Conservation (phyloP, 495 filamentous ascomycete genomes). For the Trichocladium antarcticum region DNA sequence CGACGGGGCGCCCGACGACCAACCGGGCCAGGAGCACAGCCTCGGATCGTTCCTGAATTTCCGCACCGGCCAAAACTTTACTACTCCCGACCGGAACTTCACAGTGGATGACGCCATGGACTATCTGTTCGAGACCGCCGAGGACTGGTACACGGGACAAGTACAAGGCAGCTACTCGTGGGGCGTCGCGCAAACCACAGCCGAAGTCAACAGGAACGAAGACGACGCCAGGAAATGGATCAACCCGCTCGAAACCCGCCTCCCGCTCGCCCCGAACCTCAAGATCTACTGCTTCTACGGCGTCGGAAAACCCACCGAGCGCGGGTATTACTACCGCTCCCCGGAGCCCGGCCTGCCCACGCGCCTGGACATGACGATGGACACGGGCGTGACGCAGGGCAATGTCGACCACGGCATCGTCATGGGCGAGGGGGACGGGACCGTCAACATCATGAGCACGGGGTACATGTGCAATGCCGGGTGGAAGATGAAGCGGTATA, state of each 20-base stretch:
- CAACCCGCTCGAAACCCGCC: slow-evolving; percentile 83
- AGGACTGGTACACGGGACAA: slow-evolving; percentile 73
- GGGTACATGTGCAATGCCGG: slow-evolving; percentile 96
- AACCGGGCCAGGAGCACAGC: slow-evolving; percentile 53
- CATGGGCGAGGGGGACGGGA: slow-evolving; percentile 91
- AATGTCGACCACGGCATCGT: slow-evolving; percentile 77
- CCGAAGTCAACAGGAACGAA: slow-evolving; percentile 82
- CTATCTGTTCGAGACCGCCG: slow-evolving; percentile 65
- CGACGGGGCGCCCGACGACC: slow-evolving; percentile 83
- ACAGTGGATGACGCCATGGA: slow-evolving; percentile 65
- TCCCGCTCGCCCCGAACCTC: slow-evolving; percentile 78
- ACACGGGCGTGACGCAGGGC: slow-evolving; percentile 58
- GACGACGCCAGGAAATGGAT: slow-evolving; percentile 75
- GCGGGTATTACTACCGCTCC: slow-evolving; percentile 80
- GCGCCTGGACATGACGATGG: slow-evolving; percentile 78
- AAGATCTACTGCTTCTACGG: slow-evolving; percentile 99
- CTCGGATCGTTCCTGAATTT: slow-evolving; percentile 85
- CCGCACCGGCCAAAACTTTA: slow-evolving; percentile 46
- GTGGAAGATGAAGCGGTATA: slow-evolving; percentile 88
- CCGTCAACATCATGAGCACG: slow-evolving; percentile 73
- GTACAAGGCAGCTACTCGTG: slow-evolving; percentile 69
- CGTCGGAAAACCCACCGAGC: slow-evolving; percentile 80
- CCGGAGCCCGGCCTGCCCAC: slow-evolving; percentile 51
- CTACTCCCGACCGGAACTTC: slow-evolving; percentile 54
- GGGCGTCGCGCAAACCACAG: slow-evolving; percentile 69